A percentile compares a stretch with the other conserved stretches of the same genome.
Evolutionary conservation across 1,284 basidiomycete genomes (phyloP).

Genomic region (Irpex sp.): DNA sequence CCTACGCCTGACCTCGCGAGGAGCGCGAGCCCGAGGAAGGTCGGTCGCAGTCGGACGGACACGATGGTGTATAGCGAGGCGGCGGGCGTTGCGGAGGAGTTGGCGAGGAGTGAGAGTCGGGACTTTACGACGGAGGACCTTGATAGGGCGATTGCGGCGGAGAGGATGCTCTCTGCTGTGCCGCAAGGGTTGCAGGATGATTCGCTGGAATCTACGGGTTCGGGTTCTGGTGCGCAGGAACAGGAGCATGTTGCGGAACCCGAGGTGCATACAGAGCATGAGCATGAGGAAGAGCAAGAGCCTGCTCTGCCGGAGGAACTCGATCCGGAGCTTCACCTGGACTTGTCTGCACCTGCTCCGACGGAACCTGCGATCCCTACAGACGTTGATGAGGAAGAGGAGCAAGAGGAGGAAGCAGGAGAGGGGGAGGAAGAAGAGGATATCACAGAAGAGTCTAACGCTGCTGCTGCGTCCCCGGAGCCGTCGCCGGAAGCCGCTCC

Average conservation of each 20-base stretch:
- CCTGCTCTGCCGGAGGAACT: background rate
- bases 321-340: constrained; percentile 2
- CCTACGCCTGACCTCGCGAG: constrained; percentile 19
- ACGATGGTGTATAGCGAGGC: constrained; percentile 74
- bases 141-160: constrained; percentile 10
- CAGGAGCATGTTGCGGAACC: background rate
- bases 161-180: constrained; percentile 6
- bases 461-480: background rate
- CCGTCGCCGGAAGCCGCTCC: background rate
- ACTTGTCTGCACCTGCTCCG: constrained; percentile 9
- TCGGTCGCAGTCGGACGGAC: constrained; percentile 62
- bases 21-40: constrained; percentile 43
- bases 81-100: constrained; percentile 37
- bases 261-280: background rate
- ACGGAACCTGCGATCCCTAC: constrained; percentile 10
- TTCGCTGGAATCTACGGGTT: background rate
- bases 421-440: background rate
- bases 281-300: background rate
- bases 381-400: background rate
- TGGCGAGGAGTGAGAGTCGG: constrained; percentile 28
- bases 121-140: constrained; percentile 19
- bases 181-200: constrained; percentile 1
- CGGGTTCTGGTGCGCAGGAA: background rate
- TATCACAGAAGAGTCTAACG: constrained; percentile 2
- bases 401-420: too few species aligned